Conservation (phyloP, 441 rosid genomes). For the Gossypium davidsonii region DNA sequence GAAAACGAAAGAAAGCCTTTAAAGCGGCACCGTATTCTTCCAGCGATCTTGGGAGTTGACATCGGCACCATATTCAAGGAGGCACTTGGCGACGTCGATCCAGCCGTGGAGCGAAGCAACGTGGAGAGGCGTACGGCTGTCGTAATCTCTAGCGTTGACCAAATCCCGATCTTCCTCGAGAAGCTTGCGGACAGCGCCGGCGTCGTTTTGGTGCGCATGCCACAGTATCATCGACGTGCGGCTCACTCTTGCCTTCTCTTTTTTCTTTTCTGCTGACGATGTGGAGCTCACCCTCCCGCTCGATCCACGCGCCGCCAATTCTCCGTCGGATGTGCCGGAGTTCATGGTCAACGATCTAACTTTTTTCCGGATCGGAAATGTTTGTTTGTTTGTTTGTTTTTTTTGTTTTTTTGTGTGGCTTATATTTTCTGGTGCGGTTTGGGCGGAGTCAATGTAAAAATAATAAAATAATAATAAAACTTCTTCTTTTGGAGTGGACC, state of each 20-base stretch:
- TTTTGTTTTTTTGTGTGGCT: not conserved
- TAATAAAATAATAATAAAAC: not conserved
- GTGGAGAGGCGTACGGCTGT: constrained; percentile 85
- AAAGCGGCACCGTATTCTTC: constrained; percentile 73
- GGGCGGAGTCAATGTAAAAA: not conserved
- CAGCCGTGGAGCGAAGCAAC: constrained; percentile 96
- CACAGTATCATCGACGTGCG: constrained; percentile 88
- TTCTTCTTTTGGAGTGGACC: not conserved
- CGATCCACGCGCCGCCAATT: constrained; percentile 22
- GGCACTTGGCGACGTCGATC: constrained; percentile 80
- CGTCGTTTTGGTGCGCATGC: constrained; percentile 99
- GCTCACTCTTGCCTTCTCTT: constrained; percentile 97
- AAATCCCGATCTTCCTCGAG: constrained; percentile 82
- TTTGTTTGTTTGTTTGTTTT: not conserved
- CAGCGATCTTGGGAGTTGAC: constrained; percentile 99
- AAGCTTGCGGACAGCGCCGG: constrained; percentile 73
- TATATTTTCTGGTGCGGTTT: not conserved
- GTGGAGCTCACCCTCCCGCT: constrained; percentile 21
- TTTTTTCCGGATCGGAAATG: not conserved
- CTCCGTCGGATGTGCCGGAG: constrained; percentile 35
- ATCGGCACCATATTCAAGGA: constrained; percentile 82
- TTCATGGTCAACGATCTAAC: constrained; percentile 28
- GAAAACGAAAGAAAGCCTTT: not conserved
- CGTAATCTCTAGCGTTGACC: constrained; percentile 90
- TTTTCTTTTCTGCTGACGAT: constrained; percentile 53